Conservation (phyloP, 225 moss, liverwort and hornwort genomes). For the Polytrichum formosum region DNA sequence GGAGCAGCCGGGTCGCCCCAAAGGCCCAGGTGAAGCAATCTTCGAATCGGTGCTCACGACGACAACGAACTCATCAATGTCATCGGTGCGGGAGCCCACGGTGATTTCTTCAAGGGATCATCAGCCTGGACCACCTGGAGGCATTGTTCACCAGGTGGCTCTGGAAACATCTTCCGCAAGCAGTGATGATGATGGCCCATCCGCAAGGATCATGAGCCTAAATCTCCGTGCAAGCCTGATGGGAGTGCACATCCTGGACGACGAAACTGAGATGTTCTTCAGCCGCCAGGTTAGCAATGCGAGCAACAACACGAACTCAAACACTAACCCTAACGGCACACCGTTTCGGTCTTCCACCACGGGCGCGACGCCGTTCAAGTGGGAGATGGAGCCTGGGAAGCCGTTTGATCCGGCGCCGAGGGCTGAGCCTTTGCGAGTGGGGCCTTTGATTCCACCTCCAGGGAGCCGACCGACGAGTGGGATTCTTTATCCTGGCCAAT, state of each 20-base stretch:
- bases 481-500: conserved; percentile 34
- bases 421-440: conserved; percentile 17
- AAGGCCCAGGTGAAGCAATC: conserved; percentile 19
- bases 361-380: conserved; percentile 30
- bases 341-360: conserved; percentile 9
- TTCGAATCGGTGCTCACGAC: conserved; percentile 27
- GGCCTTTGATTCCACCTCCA: conserved; percentile 37
- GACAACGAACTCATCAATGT: conserved; percentile 4
- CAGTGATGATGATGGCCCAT: conserved; percentile 13
- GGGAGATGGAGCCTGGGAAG: conserved; percentile 41
- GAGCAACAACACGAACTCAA: conserved; percentile 20
- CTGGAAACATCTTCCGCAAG: conserved; percentile 8
- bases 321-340: conserved; percentile 9
- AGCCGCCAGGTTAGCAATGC: conserved; percentile 56
- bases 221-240: conserved; percentile 49
- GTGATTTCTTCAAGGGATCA: conserved; percentile 5
- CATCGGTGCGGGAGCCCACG: conserved; percentile 14
- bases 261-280: conserved; percentile 62
- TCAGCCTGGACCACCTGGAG: conserved; percentile 11
- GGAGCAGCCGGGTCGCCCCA: conserved; percentile 21
- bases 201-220: conserved; percentile 30
- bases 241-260: conserved; percentile 63
- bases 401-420: conserved; percentile 14
- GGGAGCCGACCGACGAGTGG: conserved; percentile 35
- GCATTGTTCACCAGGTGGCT: conserved; percentile 13